Evolutionary conservation across 208 protist genomes (phyloP), one percentile per base, ranked within the genome.

Genomic region (Wallacemonas rigidus): DNA sequence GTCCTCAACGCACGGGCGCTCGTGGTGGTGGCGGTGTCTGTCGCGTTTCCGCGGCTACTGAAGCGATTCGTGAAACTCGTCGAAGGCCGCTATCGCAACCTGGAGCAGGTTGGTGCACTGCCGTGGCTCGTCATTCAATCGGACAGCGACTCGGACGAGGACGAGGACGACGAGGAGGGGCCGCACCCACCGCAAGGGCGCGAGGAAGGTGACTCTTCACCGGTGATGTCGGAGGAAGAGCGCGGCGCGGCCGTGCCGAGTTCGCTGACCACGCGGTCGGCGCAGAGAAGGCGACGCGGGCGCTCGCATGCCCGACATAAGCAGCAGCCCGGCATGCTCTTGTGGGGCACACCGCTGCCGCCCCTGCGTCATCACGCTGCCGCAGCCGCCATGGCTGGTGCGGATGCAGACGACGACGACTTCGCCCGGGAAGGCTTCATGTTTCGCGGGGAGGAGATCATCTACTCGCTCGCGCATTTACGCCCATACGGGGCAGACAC

Each of bases 391-490:
- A 61, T 67, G n/a, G 71, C 60, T 36, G 71, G 38, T 6, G 69
- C 71, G 48, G 80, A 81, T 39, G 63, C 72, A 54, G 63, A 55
- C 63, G 65, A 48, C 36, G 43, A 51, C 8, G 41, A 73, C 51
- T 69, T 78, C 26, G 45, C 61, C n/a, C 77, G 76, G 6, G 88
- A 93, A 17, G 81, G 82, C 1, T 67, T 85, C 44, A 84, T 93
- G 88, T 72, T 93, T 62, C 81, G 82, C 41, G 88, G 88, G 7
- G 78, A 87, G 51, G 88, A 93, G 61, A 90, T 93, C 53, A 86
- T 93, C 60, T 74, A 79, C 12, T 72, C 80, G n/a, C 76, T 93
- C 11, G 75, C 75, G 41, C 82, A 87, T 56, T 80, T 93, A 56
- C 84, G 88, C 1, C 85, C 85, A 3, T 88, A 93, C 68, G 88